Conservation (phyloP, 1,284 basidiomycete genomes). For the Ganoderma lingzhi region DNA sequence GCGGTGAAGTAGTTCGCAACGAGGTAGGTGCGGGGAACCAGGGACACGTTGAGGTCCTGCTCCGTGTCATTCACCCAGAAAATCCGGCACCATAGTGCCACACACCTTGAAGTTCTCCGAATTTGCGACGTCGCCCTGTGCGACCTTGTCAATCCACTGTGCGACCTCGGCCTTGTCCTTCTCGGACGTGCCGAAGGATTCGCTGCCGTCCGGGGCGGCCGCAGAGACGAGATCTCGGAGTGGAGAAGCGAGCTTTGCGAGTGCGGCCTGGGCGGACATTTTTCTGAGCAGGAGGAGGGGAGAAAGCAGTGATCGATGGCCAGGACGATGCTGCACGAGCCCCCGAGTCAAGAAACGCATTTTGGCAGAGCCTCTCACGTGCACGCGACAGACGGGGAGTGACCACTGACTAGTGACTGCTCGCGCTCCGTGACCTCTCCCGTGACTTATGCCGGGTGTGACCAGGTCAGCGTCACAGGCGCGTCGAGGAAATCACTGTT, state of each 20-base stretch:
- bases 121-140: conserved; percentile 56
- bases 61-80: conserved; percentile 20
- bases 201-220: conserved; percentile 50
- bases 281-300: conserved; percentile 37
- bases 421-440: too few species aligned
- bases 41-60: conserved; percentile 77
- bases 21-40: conserved; percentile 83
- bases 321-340: conserved; percentile 20
- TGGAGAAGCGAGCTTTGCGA: conserved; percentile 59
- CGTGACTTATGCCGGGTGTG: conserved; percentile 10
- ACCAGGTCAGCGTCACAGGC: conserved; percentile 6
- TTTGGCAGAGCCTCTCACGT: conserved; percentile 33
- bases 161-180: conserved; percentile 69
- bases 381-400: conserved; percentile 25
- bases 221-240: conserved; percentile 66
- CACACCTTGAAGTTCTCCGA: conserved; percentile 59
- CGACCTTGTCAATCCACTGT: conserved; percentile 75
- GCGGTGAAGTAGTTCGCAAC: conserved; percentile 85
- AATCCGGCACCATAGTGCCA: background rate
- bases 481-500: background rate
- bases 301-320: conserved; percentile 30
- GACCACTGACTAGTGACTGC: background rate
- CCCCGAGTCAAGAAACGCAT: conserved; percentile 37
- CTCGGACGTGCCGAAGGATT: conserved; percentile 63
- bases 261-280: conserved; percentile 66